phyloP scores from a whole-genome alignment of 164 flowering plant species.

The Vitis rotundifolia region DNA sequence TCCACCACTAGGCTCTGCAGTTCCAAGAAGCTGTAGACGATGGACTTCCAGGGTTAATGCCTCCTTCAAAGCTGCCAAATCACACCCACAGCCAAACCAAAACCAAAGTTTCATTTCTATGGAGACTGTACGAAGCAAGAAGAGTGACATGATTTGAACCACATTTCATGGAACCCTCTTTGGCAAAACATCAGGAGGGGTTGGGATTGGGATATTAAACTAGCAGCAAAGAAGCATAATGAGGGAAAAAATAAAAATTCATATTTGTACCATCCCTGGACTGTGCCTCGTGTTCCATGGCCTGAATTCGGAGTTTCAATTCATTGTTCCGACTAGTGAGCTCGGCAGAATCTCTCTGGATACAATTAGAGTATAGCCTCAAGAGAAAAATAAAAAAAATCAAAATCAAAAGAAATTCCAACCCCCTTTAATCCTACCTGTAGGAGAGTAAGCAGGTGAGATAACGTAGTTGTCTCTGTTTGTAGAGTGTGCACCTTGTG shows the following conservation, averaged over 20 bases:
- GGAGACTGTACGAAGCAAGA: too few species aligned
- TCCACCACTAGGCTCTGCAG: constrained; percentile 43
- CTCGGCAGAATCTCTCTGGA: constrained; percentile 57
- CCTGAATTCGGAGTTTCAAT: constrained; percentile 61
- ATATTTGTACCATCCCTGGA: constrained; percentile 51
- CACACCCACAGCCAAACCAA: too few species aligned
- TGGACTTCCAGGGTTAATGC: constrained; percentile 65
- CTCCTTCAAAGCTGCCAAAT: constrained; percentile 58
- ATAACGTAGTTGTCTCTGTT: constrained; percentile 38
- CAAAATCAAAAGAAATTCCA: not conserved
- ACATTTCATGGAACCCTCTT: not conserved
- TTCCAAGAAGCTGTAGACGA: constrained; percentile 43
- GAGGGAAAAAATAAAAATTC: not conserved
- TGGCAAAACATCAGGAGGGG: not conserved
- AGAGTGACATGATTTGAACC: not conserved
- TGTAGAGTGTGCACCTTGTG: constrained; percentile 44
- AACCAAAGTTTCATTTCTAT: too few species aligned
- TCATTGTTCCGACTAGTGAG: constrained; percentile 60
- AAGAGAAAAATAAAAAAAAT: not conserved
- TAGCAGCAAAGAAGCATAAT: not conserved
- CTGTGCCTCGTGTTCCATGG: constrained; percentile 70
- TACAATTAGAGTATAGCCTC: not conserved
- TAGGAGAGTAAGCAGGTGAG: constrained; percentile 35
- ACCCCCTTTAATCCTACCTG: constrained; percentile 20
- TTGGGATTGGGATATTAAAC: not conserved